Evolutionary conservation across 2,329 filamentous ascomycete species (phyloP).

Genomic region (Phoma sp.): DNA sequence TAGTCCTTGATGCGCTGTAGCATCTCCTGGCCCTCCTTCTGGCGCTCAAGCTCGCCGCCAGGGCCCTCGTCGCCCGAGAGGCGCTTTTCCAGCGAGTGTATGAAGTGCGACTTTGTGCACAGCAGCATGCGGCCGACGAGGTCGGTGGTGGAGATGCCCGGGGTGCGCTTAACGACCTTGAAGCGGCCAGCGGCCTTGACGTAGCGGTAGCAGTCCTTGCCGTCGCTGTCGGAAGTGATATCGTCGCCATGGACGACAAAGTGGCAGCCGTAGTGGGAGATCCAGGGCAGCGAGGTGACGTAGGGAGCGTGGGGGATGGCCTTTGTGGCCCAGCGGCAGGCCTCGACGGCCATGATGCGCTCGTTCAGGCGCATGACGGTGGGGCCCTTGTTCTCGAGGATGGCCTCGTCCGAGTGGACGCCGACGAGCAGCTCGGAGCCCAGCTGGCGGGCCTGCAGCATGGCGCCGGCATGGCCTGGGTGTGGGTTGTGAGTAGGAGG

Average conservation of each 20-base stretch:
- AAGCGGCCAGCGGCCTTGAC: conserved; percentile 94
- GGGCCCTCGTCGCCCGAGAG: conserved; percentile 75
- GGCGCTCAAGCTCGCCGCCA: conserved; percentile 71
- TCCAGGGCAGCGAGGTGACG: conserved; percentile 92
- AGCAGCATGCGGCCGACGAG: conserved; percentile 97
- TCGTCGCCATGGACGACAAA: conserved; percentile 98
- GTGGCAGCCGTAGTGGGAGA: conserved; percentile 91
- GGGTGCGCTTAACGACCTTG: conserved; percentile 95
- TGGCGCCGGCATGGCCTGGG: conserved; percentile 90
- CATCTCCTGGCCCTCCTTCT: conserved; percentile 70
- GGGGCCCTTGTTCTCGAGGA: conserved; percentile 95
- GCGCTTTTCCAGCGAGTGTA: conserved; percentile 74
- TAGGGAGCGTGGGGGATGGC: conserved; percentile 89
- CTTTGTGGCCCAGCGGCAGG: conserved; percentile 91
- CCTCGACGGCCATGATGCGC: conserved; percentile 86
- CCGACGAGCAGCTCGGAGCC: conserved; percentile 89
- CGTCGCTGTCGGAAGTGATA: conserved; percentile 91
- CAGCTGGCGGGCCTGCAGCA: conserved; percentile 92
- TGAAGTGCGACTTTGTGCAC: conserved; percentile 93
- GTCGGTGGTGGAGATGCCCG: conserved; percentile 95
- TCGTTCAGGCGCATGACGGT: conserved; percentile 95
- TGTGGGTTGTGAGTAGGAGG: background rate
- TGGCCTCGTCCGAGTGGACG: conserved; percentile 94
- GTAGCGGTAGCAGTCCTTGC: conserved; percentile 96
- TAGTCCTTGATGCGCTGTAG: conserved; percentile 80